These are phyloP conservation scores for Wallacemonas rigidus DNA, from an alignment of 208 protist genomes.

Conservation along the genomic window DNA sequence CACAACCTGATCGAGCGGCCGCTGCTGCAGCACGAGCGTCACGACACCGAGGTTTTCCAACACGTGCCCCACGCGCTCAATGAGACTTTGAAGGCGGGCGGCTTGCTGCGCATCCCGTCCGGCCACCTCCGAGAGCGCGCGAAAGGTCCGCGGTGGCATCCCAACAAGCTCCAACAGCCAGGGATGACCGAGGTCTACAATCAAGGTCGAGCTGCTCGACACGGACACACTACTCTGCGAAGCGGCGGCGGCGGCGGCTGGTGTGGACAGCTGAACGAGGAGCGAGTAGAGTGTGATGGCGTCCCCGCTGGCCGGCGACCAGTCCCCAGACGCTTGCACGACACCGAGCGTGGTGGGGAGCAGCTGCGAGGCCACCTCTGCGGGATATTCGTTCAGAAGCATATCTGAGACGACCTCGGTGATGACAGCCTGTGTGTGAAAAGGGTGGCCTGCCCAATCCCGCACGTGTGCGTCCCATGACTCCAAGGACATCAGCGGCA, in stretches of 20 bases:
- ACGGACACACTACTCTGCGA: not conserved
- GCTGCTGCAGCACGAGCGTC: conserved; percentile 42
- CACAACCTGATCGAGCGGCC: conserved; percentile 37
- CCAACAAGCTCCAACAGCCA: conserved; percentile 62
- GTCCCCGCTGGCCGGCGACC: not conserved
- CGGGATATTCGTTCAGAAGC: conserved; percentile 44
- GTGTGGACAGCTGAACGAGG: conserved; percentile 45
- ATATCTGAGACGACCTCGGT: conserved; percentile 62
- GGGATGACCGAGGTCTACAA: conserved; percentile 65
- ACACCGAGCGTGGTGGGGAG: conserved; percentile 8
- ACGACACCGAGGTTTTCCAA: conserved; percentile 58
- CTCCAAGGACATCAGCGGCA: conserved; percentile 27
- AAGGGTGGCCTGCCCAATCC: conserved; percentile 24
- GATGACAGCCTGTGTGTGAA: conserved; percentile 55
- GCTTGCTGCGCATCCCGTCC: conserved; percentile 29
- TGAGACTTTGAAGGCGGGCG: conserved; percentile 31
- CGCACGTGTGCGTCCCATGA: conserved; percentile 21
- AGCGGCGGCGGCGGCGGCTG: conserved; percentile 9
- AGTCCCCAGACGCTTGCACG: not conserved
- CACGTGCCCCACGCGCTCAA: conserved; percentile 41
- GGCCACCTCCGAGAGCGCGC: conserved; percentile 35
- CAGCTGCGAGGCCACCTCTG: not conserved
- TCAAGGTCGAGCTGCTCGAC: conserved; percentile 27
- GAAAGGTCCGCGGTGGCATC: conserved; percentile 53
- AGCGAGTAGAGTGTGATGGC: conserved; percentile 39